These are phyloP conservation scores for Exophiala mesophila DNA, from an alignment of 2,329 filamentous ascomycete genomes.

Conservation along the genomic window DNA sequence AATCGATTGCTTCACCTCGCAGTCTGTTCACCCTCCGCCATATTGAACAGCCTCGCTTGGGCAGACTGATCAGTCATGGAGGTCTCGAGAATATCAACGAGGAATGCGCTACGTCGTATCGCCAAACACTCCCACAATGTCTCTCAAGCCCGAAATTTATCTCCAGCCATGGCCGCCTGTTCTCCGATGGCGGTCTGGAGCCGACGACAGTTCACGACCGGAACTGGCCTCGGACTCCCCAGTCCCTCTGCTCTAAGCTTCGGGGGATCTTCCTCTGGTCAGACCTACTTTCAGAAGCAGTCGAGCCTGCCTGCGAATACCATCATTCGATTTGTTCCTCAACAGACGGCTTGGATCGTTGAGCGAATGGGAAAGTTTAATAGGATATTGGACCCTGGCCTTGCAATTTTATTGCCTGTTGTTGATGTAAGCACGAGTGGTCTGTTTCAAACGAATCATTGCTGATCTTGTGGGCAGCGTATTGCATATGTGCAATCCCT, in stretches of 20 bases:
- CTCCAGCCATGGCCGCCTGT: conserved; percentile 12
- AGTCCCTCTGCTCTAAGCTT: conserved; percentile 30
- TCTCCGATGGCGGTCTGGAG: conserved; percentile 25
- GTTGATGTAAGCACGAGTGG: conserved; percentile 62
- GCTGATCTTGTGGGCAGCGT: conserved; percentile 44
- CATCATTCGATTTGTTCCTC: conserved; percentile 92
- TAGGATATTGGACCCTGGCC: conserved; percentile 83
- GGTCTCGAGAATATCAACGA: conserved; percentile 7
- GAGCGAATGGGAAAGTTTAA: conserved; percentile 99
- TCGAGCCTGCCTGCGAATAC: conserved; percentile 80
- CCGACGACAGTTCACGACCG: conserved; percentile 22
- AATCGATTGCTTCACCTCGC: neutral
- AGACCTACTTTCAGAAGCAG: conserved; percentile 71
- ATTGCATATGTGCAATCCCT: conserved; percentile 97
- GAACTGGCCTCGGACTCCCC: conserved; percentile 21
- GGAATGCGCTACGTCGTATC: conserved; percentile 1
- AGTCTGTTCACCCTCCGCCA: neutral
- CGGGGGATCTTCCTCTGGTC: conserved; percentile 42
- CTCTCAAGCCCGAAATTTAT: conserved; percentile 4
- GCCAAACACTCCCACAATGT: neutral
- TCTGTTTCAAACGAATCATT: no score
- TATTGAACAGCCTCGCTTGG: neutral
- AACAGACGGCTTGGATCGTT: conserved; percentile 98
- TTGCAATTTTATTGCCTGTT: conserved; percentile 83
- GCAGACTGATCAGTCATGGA: conserved; percentile 4